Evolutionary conservation across 345 rosid species (phyloP).

Genomic region (Ceriops decandra): DNA sequence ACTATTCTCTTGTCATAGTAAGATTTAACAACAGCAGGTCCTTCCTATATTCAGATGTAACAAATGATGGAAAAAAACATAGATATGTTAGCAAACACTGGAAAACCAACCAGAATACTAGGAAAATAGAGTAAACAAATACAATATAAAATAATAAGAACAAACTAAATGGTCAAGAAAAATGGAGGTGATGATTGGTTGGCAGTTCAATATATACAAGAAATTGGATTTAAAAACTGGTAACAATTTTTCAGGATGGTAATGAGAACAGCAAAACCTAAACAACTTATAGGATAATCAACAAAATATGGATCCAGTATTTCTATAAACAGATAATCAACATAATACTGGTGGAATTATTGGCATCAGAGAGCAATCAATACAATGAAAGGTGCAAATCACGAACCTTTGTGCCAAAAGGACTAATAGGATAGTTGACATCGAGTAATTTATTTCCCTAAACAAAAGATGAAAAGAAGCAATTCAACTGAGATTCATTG

Average conservation of each 20-base stretch:
- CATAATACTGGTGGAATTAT: too few relatives aligned
- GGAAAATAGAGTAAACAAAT: too few relatives aligned
- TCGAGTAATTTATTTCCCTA: conserved; percentile 77
- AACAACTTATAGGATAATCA: too few relatives aligned
- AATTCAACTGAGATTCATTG: too few relatives aligned
- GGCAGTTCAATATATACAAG: background rate
- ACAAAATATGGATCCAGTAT: too few relatives aligned
- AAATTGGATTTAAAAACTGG: too few relatives aligned
- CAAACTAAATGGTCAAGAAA: too few relatives aligned
- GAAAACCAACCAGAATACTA: background rate
- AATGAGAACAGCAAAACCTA: background rate
- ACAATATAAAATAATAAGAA: too few relatives aligned
- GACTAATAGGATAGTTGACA: conserved; percentile 66
- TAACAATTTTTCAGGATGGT: background rate
- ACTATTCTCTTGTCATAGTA: conserved; percentile 76
- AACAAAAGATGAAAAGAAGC: conserved; percentile 10
- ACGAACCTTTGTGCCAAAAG: conserved; percentile 92
- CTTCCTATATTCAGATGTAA: conserved; percentile 42
- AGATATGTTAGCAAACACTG: background rate
- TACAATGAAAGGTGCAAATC: background rate
- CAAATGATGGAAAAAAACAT: background rate
- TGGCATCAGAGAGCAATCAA: background rate
- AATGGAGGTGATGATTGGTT: background rate
- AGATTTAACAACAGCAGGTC: conserved; percentile 69
- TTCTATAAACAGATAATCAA: too few relatives aligned